Conservation (phyloP, 2,329 filamentous ascomycete genomes). For the Chrysoporthe puriensis region DNA sequence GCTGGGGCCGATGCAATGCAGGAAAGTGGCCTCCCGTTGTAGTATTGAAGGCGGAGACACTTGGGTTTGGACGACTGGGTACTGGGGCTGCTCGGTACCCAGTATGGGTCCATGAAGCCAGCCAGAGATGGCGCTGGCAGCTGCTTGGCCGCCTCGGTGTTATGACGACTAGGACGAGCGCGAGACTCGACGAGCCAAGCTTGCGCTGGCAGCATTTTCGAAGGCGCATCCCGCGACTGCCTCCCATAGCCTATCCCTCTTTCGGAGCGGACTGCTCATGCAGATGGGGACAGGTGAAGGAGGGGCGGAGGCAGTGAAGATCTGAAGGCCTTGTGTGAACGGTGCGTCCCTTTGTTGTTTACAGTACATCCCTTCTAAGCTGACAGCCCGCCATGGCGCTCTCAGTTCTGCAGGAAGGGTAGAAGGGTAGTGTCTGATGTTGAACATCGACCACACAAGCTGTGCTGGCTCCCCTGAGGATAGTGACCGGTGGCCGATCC, state of each 20-base stretch:
- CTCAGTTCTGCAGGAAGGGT: not conserved
- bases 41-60: conserved; percentile 8
- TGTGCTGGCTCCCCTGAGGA: not conserved
- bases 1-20: conserved; percentile 19
- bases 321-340: too few relatives aligned
- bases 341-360: too few relatives aligned
- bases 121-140: not conserved
- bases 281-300: not conserved
- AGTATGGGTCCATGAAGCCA: not conserved
- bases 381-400: not conserved
- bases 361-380: too few relatives aligned
- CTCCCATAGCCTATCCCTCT: not conserved
- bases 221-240: not conserved
- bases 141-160: not conserved
- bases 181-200: not conserved
- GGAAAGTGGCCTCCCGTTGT: conserved; percentile 5
- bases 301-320: not conserved
- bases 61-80: too few relatives aligned
- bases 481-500: not conserved
- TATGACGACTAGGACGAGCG: not conserved
- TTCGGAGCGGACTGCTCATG: not conserved
- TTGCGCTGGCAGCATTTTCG: not conserved
- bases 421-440: not conserved
- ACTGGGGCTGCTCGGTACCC: not conserved
- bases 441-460: not conserved